These are phyloP conservation scores for Strobilomyces echinocephalus DNA, from an alignment of 768 basidiomycete genomes.

Conservation along the genomic window DNA sequence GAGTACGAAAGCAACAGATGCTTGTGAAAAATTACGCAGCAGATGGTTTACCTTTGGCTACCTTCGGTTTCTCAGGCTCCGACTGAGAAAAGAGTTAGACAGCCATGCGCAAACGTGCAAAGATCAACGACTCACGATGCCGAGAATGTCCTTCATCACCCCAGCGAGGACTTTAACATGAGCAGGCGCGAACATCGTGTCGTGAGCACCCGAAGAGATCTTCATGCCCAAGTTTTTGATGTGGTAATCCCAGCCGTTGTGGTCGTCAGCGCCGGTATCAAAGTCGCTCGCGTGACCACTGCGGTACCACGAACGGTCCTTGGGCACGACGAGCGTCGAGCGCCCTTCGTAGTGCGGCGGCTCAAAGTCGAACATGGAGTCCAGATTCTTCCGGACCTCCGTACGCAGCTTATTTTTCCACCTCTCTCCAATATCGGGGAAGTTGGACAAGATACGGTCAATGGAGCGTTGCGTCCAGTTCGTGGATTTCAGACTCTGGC, in stretches of 20 bases:
- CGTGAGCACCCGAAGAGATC: constrained; percentile 24
- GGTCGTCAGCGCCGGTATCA: constrained; percentile 29
- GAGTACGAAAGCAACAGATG: background rate
- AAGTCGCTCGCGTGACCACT: constrained; percentile 26
- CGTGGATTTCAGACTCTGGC: constrained; percentile 28
- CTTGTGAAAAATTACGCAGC: background rate
- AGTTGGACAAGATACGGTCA: constrained; percentile 29
- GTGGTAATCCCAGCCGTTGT: constrained; percentile 29
- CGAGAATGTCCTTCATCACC: constrained; percentile 18
- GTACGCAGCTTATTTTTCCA: constrained; percentile 28
- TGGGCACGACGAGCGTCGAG: constrained; percentile 26
- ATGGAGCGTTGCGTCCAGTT: constrained; percentile 29
- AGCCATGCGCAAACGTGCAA: background rate
- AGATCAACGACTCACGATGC: constrained; percentile 7
- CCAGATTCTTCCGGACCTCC: constrained; percentile 31
- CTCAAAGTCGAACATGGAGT: constrained; percentile 31
- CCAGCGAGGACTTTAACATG: constrained; percentile 28
- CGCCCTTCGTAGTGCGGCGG: constrained; percentile 23
- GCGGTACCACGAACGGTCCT: constrained; percentile 31
- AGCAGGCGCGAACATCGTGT: constrained; percentile 31
- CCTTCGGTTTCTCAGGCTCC: background rate
- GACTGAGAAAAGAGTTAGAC: constrained; percentile 4
- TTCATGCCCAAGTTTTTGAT: constrained; percentile 27
- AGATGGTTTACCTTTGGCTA: background rate
- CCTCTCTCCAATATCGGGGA: constrained; percentile 30